phyloP scores from a whole-genome alignment of 768 basidiomycete species.

The Clitopilus passeckerianus region DNA sequence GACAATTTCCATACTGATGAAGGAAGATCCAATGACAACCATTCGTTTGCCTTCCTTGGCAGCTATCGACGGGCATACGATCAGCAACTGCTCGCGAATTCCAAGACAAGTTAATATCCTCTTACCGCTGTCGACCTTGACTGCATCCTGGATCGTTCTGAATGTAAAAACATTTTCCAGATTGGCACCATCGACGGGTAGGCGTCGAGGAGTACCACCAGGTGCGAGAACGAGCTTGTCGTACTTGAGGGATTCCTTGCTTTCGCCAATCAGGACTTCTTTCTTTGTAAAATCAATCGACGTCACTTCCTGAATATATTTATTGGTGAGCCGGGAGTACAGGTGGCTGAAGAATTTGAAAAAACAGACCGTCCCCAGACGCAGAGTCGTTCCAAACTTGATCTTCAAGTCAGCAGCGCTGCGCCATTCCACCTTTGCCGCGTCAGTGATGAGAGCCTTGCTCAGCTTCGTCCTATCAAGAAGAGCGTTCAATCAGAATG shows the following conservation, averaged over 20 bases:
- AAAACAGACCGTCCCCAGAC: slow-evolving; percentile 48
- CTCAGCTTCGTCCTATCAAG: slow-evolving; percentile 74
- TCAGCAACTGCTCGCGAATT: background rate
- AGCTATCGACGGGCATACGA: slow-evolving; percentile 25
- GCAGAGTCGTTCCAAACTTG: slow-evolving; percentile 65
- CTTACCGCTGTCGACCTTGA: slow-evolving; percentile 66
- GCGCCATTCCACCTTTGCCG: slow-evolving; percentile 72
- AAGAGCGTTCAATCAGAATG: background rate
- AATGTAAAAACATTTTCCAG: slow-evolving; percentile 77
- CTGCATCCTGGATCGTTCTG: slow-evolving; percentile 63
- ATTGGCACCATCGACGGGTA: slow-evolving; percentile 73
- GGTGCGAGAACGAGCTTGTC: slow-evolving; percentile 78
- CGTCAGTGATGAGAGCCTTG: slow-evolving; percentile 77
- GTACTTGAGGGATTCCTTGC: slow-evolving; percentile 60
- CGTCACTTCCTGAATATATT: slow-evolving; percentile 53
- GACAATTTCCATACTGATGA: slow-evolving; percentile 93
- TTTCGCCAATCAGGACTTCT: slow-evolving; percentile 54
- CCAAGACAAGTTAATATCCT: background rate
- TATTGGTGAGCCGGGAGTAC: slow-evolving; percentile 1
- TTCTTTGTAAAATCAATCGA: slow-evolving; percentile 60
- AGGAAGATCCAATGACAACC: slow-evolving; percentile 84
- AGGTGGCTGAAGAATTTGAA: background rate
- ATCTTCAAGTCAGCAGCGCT: slow-evolving; percentile 70
- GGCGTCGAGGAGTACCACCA: slow-evolving; percentile 66
- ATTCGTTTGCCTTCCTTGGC: slow-evolving; percentile 69